phyloP scores from a whole-genome alignment of 2,329 filamentous ascomycete genomes.

The Cladosporium sp. region DNA sequence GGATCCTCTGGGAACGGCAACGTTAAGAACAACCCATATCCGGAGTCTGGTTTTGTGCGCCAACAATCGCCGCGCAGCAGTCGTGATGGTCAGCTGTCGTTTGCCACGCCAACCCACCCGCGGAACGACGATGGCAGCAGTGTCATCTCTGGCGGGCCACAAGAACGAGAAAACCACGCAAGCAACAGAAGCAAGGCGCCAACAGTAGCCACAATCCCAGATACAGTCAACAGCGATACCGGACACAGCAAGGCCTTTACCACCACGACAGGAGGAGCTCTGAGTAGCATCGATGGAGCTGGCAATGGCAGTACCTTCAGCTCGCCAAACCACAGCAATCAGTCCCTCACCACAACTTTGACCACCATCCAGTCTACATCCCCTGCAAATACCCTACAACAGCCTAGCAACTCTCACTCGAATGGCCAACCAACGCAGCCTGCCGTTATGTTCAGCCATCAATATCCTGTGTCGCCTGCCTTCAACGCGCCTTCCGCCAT shows the following conservation, averaged over 20 bases:
- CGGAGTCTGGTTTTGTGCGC: slow-evolving; percentile 69
- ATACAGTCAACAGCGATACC: slow-evolving; percentile 71
- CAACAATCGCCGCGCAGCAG: slow-evolving; percentile 43
- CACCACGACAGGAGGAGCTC: slow-evolving; percentile 66
- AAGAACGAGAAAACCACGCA: slow-evolving; percentile 59
- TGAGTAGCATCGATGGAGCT: slow-evolving; percentile 53
- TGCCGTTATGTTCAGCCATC: slow-evolving; percentile 58
- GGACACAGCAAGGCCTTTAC: slow-evolving; percentile 83
- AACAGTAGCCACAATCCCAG: slow-evolving; percentile 81
- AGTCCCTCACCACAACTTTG: slow-evolving; percentile 78
- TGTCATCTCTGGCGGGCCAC: slow-evolving; percentile 59
- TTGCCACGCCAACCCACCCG: slow-evolving; percentile 57
- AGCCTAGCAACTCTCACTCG: slow-evolving; percentile 24
- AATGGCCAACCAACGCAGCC: slow-evolving; percentile 8
- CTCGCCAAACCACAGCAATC: slow-evolving; percentile 63
- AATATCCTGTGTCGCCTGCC: slow-evolving; percentile 53
- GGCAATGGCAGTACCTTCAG: slow-evolving; percentile 34
- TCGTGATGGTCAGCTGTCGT: slow-evolving; percentile 50
- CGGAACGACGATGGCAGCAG: slow-evolving; percentile 47
- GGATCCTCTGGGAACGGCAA: slow-evolving; percentile 17
- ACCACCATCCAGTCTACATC: slow-evolving; percentile 81
- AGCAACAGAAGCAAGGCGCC: slow-evolving; percentile 74
- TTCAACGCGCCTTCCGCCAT: slow-evolving; percentile 69
- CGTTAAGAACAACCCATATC: slow-evolving; percentile 70
- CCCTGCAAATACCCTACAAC: slow-evolving; percentile 53